phyloP scores from a whole-genome alignment of 2,329 filamentous ascomycete species.

The Helotiales sp. region DNA sequence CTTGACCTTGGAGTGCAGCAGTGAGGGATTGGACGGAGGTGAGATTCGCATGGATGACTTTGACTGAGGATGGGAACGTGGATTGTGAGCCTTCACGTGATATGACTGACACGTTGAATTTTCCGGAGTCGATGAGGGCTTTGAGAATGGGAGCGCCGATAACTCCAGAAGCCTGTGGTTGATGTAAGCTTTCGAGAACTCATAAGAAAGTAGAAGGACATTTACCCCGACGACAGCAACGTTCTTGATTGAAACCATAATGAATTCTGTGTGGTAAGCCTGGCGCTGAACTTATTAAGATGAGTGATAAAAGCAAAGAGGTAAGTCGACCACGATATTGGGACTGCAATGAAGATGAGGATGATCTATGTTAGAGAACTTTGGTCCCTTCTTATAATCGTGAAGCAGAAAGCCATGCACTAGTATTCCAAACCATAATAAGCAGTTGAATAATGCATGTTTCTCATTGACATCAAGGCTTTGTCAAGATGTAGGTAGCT shows the following conservation, averaged over 20 bases:
- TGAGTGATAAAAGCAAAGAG: not conserved
- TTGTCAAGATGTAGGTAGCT: no score
- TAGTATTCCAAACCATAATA: no score
- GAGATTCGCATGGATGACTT: slow-evolving; percentile 47
- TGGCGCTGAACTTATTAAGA: not conserved
- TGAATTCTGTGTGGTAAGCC: not conserved
- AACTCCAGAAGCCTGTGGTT: slow-evolving; percentile 23
- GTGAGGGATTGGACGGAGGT: slow-evolving; percentile 42
- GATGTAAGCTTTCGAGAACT: not conserved
- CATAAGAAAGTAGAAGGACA: not conserved
- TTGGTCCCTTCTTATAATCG: not conserved
- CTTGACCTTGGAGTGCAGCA: slow-evolving; percentile 53
- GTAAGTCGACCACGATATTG: not conserved
- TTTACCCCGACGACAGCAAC: slow-evolving; percentile 28
- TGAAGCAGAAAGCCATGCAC: no score
- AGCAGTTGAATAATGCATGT: no score
- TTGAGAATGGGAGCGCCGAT: slow-evolving; percentile 29
- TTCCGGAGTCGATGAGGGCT: slow-evolving; percentile 25
- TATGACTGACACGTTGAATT: slow-evolving; percentile 50
- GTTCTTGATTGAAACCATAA: slow-evolving; percentile 30
- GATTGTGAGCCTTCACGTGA: slow-evolving; percentile 38
- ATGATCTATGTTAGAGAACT: not conserved
- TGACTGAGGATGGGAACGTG: slow-evolving; percentile 36
- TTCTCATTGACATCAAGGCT: no score
- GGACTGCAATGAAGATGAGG: not conserved